Base-by-base conservation (phyloP, 2,329 filamentous ascomycete species). In the Colletotrichum gigasporum region DNA sequence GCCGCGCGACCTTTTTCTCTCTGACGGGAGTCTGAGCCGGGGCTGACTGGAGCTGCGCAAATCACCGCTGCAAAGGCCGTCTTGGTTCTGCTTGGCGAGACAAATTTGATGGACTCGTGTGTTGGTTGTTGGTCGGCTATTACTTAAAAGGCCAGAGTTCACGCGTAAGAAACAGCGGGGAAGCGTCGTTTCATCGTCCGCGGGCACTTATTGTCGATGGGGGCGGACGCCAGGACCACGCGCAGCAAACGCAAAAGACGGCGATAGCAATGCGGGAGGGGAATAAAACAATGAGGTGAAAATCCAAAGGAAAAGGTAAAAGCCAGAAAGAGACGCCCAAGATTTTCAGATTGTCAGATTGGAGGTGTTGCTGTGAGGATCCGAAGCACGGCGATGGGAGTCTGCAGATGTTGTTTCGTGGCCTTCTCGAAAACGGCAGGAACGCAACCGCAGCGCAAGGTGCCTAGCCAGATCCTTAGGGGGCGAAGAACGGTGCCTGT, bases 341-440 rank as follows among this genome's bases (percentile, higher is more conserved):
- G 14, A 30, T 26, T 12, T 26, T 16, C 20, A 20, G 28, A 45
- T 5, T 6, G 24, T n/a, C 3, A 16, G 47, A 35, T 35, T 12
- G 35, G 4, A 35, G 52, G 34, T 16, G 35, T 32, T 28, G 34
- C 18, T 34, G 26, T 24, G 18, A 10, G 3, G 39, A 42, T 44
- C 14, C 14, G 41, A 14, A 44, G 5, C n/a, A n/a, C n/a, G 18
- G 14, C 12, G 39, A 8, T 35, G 18, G 20, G n/a, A n/a, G n/a
- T n/a, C n/a, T n/a, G n/a, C 22, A 62, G 35, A 44, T 55, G 48
- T 22, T 62, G 56, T 61, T 44, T 65, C 57, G 62, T 65, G 56
- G 57, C 62, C 62, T 65, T 55, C 62, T 62, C 57, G 62, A 62
- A 62, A 65, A 62, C 42, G 56, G 42, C 42, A 62, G 56, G 42